Percentiles rank a stretch among this genome's conserved stretches.
These are phyloP conservation scores for Lyophyllum decastes DNA, from an alignment of 768 basidiomycete species.

Conservation along the genomic window DNA sequence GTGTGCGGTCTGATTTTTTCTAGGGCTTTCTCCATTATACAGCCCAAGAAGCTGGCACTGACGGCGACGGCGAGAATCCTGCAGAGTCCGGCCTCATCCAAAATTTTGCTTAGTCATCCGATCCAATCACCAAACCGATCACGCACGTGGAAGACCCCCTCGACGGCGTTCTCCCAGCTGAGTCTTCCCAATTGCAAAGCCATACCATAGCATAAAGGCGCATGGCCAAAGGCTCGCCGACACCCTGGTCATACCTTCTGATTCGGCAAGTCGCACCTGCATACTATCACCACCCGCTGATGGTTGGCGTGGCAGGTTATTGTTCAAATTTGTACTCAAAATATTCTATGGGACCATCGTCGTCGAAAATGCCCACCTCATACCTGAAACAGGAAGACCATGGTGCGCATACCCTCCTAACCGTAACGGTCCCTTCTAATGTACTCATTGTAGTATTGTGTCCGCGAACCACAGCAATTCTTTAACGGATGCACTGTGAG, in stretches of 20 bases:
- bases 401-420: constrained; percentile 47
- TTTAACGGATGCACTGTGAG: constrained; percentile 81
- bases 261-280: constrained; percentile 51
- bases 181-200: too few relatives aligned
- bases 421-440: constrained; percentile 1
- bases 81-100: constrained; percentile 13
- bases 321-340: constrained; percentile 84
- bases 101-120: constrained; percentile 35
- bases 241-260: constrained; percentile 65
- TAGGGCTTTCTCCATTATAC: constrained; percentile 63
- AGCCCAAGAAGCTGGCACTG: background rate
- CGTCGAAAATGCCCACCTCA: constrained; percentile 71
- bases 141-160: background rate
- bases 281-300: background rate
- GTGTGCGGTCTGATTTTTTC: constrained; percentile 88
- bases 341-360: constrained; percentile 92
- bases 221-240: constrained; percentile 31
- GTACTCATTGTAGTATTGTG: constrained; percentile 60
- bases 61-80: background rate
- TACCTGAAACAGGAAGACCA: constrained; percentile 73
- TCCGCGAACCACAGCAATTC: constrained; percentile 88
- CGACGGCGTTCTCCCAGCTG: too few relatives aligned
- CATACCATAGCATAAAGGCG: background rate
- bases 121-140: constrained; percentile 4
- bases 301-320: constrained; percentile 38